Base-by-base conservation (phyloP, 805 yeast genomes). In the Clavispora asparagi region DNA sequence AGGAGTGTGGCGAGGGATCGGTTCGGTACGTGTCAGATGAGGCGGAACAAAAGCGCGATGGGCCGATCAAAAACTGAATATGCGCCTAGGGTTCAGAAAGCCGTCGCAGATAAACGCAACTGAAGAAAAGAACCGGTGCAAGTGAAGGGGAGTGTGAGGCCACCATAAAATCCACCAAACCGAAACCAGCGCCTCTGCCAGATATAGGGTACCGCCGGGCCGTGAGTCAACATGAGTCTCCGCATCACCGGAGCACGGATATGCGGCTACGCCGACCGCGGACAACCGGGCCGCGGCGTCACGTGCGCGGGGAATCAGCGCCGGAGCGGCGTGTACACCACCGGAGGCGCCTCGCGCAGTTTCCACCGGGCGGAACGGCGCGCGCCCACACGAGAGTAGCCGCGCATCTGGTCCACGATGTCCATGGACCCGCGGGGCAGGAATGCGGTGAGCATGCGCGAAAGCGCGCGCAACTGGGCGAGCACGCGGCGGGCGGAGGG, bases 341-440 rank as follows among this genome's bases (percentile, higher is more conserved):
- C 37, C 25, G 37, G 37, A 19, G 60, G 55, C 7, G 42, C 28
- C 38, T 65, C 68, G 36, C 55, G 45, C 7, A 48, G 42, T 25
- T 51, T 49, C 71, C 70, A 66, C 44, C 48, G 41, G 30, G 55
- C 54, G 27, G 57, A 48, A 33, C 71, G 51, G 10, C 56, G 55
- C 40, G 48, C 47, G 6, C 71, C 71, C 10, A 66, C 60, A 27
- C 54, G 57, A 7, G 64, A 56, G 46, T 58, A 64, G 30, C 52
- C 40, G 33, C 64, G 55, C 46, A 63, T 47, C 26, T 45, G 47
- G 25, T 43, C 51, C 6, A 48, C 42, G 11, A 45, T 30, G 19
- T 14, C 23, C 25, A 27, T 13, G 23, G 31, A 33, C n/a, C n/a
- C 37, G 37, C 37, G 37, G n/a, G 37, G 37, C 37, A 8, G 37